Percentiles rank a stretch among this genome's conserved stretches.
These are phyloP conservation scores for Coprinopsis cinerea DNA, from an alignment of 768 basidiomycete species.

Conservation along the genomic window DNA sequence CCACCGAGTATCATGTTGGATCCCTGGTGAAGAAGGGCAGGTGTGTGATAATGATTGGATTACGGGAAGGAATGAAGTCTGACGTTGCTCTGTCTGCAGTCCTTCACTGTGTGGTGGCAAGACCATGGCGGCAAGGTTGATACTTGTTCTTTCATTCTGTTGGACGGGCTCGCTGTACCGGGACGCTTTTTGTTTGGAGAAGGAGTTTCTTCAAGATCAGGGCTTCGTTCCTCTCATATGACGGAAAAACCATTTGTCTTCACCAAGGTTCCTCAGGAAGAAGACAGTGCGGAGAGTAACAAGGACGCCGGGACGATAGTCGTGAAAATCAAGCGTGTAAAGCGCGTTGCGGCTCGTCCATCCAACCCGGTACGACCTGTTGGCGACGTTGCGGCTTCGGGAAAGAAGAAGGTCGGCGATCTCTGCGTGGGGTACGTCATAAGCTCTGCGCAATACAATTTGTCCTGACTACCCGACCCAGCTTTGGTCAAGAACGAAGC, in stretches of 20 bases:
- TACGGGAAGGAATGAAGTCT: background rate
- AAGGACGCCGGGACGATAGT: slow-evolving; percentile 49
- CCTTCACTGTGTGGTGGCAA: slow-evolving; percentile 58
- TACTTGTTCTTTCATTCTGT: slow-evolving; percentile 54
- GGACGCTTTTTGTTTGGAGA: slow-evolving; percentile 56
- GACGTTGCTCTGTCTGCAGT: slow-evolving; percentile 25
- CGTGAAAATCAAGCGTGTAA: slow-evolving; percentile 44
- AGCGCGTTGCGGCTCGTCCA: slow-evolving; percentile 27
- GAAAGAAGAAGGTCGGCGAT: slow-evolving; percentile 36
- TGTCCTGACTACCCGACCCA: background rate
- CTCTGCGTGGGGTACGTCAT: slow-evolving; percentile 41
- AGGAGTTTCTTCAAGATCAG: slow-evolving; percentile 49
- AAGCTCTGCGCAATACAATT: background rate
- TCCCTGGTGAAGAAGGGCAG: slow-evolving; percentile 56
- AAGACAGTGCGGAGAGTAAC: slow-evolving; percentile 14
- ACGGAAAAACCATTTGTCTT: slow-evolving; percentile 63
- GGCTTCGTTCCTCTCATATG: slow-evolving; percentile 41
- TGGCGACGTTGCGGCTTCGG: slow-evolving; percentile 24
- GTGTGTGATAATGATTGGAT: slow-evolving; percentile 24
- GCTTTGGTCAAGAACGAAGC: slow-evolving; percentile 20
- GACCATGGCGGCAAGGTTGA: slow-evolving; percentile 50
- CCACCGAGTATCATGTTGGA: slow-evolving; percentile 59
- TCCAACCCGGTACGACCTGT: slow-evolving; percentile 38
- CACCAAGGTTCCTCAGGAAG: slow-evolving; percentile 29
- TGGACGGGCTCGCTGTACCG: slow-evolving; percentile 60